A percentile compares a stretch with the other conserved stretches of the same genome.
phyloP scores from a whole-genome alignment of 139 green algal genomes.

The Haematococcus lacustris region DNA sequence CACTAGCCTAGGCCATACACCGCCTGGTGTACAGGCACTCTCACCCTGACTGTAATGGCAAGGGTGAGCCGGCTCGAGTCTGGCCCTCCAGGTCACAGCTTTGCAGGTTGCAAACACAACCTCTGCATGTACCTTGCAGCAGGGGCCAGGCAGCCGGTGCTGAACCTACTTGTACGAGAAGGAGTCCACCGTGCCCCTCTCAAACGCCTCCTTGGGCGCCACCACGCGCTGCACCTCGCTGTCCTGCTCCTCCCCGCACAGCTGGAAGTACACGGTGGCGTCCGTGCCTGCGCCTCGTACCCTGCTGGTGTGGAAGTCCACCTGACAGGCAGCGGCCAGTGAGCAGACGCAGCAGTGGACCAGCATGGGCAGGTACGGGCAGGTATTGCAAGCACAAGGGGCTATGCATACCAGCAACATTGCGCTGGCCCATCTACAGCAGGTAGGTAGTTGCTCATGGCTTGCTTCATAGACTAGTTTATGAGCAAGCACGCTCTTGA shows the following conservation, averaged over 20 bases:
- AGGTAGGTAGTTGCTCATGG: no score
- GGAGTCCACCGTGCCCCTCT: constrained; percentile 33
- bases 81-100: no score
- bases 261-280: constrained; percentile 40
- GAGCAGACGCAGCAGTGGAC: background rate
- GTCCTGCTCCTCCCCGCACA: constrained; percentile 23
- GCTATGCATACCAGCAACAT: background rate
- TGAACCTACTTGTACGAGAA: constrained; percentile 24
- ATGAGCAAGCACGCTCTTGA: no score
- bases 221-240: constrained; percentile 26
- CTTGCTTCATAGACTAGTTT: no score
- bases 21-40: background rate
- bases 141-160: no score
- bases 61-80: no score
- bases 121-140: no score
- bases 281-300: constrained; percentile 43
- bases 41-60: no score
- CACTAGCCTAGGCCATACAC: no score
- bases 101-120: background rate
- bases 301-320: constrained; percentile 41
- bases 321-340: constrained; percentile 9
- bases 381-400: background rate
- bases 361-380: background rate
- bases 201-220: constrained; percentile 35
- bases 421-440: background rate